Conservation (phyloP, 306 rosid species). For the Parietaria judaica region DNA sequence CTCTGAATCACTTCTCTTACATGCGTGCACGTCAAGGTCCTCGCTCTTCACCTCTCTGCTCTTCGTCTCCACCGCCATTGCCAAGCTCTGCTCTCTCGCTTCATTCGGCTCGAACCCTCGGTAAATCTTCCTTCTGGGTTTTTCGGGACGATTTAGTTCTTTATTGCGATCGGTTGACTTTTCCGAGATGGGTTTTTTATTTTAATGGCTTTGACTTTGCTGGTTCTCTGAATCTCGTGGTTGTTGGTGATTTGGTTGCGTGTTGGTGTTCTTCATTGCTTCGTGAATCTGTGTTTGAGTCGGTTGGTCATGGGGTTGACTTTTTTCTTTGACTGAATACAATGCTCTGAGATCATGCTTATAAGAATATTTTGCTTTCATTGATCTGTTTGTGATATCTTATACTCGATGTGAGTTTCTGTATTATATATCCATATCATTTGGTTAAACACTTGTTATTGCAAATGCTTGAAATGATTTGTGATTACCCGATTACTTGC, state of each 20-base stretch:
- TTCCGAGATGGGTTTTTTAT: neutral
- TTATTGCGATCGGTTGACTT: neutral
- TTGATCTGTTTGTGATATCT: neutral
- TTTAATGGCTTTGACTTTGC: constrained; percentile 3
- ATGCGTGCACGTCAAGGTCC: constrained; percentile 20
- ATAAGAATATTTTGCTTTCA: neutral
- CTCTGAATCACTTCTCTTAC: neutral
- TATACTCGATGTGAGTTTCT: neutral
- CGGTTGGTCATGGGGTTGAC: neutral
- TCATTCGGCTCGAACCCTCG: neutral
- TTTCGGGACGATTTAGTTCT: neutral
- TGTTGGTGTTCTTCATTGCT: neutral
- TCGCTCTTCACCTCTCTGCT: constrained; percentile 3
- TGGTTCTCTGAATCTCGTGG: too few species aligned
- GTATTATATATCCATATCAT: too few species aligned
- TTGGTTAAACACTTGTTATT: neutral
- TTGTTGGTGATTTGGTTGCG: neutral
- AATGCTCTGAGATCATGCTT: constrained; percentile 5
- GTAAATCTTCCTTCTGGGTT: neutral
- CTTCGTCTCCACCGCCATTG: neutral
- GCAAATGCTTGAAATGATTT: too few species aligned
- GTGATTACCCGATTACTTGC: too few species aligned
- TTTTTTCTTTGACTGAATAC: too few species aligned
- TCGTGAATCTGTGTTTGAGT: neutral
- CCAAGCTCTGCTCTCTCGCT: too few species aligned